Evolutionary conservation across 805 yeast genomes (phyloP), one percentile per base, ranked within the genome.

Genomic region (Yarrowia sp.): DNA sequence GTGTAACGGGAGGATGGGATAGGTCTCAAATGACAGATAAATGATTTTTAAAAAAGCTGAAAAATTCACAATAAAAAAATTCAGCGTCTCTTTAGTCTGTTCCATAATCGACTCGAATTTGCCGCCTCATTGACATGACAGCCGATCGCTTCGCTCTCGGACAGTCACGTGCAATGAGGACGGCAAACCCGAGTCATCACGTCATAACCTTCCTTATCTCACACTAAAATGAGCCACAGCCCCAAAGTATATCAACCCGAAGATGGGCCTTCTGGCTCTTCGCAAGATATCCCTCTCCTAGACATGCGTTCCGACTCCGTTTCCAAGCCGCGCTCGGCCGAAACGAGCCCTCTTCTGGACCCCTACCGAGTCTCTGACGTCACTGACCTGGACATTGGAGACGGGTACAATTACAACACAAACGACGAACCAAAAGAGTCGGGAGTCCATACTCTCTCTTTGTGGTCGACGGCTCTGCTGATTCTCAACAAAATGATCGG

Each of bases 401-500:
- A 15, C 2, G 63, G 46, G 1, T 55, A 39, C 30, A 10, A 55
- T 24, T 55, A 39, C 30, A 10, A 55, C 38, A 6, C 46, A 14
- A 30, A n/a, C 20, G 36, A 24, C 12, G 30, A 40, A 3, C 0
- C 19, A 1, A 10, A n/a, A 2, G 6, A 17, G 2, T 2, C 15
- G 6, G 30, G 30, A 4, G 30, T 24, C 30, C 63, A 55, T 9
- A 47, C 49, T 10, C 60, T 79, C 20, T 81, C 82, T 2, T 70
- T 76, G 3, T 44, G 70, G 3, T 76, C 80, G 1, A 76, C 81
- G 1, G 72, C 75, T 19, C 76, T 78, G 39, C 72, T 88, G 66
- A 85, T 87, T 74, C 78, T 88, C 70, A 88, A 88, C 76, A 82
- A 88, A 72, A 87, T 87, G 85, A 83, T 88, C 65, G 93, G 93